Percentiles rank a stretch among this genome's conserved stretches.
phyloP scores from a whole-genome alignment of 192 early-diverging fungal genomes.

The Entrophospora sp. region DNA sequence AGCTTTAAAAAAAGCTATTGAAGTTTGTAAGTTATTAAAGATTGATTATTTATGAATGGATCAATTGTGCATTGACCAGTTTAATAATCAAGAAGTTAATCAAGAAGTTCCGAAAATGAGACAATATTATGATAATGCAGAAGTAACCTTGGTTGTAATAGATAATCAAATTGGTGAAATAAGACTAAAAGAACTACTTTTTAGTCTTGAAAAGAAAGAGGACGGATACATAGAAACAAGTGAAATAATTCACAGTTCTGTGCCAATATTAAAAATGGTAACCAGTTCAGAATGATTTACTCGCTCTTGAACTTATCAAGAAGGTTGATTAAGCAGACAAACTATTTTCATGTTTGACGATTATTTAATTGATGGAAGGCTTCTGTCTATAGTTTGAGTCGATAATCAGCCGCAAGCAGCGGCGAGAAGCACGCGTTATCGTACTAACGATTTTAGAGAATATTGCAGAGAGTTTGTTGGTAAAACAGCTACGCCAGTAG shows the following conservation, averaged over 20 bases:
- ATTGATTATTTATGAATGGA: slow-evolving; percentile 11
- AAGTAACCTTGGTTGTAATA: background rate
- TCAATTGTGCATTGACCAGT: background rate
- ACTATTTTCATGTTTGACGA: slow-evolving; percentile 4
- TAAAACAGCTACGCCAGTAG: slow-evolving; percentile 8
- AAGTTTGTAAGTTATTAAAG: background rate
- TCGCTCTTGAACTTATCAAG: slow-evolving; percentile 6
- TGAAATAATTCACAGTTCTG: no score
- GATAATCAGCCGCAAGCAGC: background rate
- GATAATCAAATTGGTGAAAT: background rate
- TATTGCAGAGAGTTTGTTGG: background rate
- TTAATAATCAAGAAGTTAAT: background rate
- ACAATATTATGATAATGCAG: background rate
- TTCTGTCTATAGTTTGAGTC: background rate
- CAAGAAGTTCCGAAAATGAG: slow-evolving; percentile 2
- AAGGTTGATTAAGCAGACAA: background rate
- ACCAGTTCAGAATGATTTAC: slow-evolving; percentile 1
- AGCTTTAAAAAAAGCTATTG: background rate
- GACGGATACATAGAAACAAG: no score
- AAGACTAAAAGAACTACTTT: no score
- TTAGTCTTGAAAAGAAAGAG: no score
- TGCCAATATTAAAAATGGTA: background rate
- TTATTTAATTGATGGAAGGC: background rate
- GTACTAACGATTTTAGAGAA: background rate
- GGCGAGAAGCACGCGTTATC: background rate